Evolutionary conservation across 768 basidiomycete species (phyloP).

Genomic region (Boletales sp.): DNA sequence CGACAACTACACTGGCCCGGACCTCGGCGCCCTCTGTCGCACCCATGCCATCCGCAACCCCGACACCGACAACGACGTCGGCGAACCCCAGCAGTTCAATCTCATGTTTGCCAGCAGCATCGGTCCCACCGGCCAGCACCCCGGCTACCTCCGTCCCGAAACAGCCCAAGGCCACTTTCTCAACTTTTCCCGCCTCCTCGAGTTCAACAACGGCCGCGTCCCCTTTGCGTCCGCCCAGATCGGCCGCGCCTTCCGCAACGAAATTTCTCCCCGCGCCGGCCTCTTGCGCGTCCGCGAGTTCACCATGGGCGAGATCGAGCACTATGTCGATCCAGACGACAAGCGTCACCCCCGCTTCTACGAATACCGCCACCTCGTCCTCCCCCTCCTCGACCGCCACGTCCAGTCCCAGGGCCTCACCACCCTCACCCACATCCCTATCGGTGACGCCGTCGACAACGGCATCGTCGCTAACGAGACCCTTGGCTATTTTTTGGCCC

Average conservation of each 20-base stretch:
- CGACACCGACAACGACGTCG: constrained; percentile 87
- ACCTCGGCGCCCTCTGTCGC: constrained; percentile 83
- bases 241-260: constrained; percentile 94
- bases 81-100: constrained; percentile 94
- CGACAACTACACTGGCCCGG: constrained; percentile 89
- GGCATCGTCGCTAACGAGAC: constrained; percentile 95
- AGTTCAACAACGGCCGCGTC: constrained; percentile 95
- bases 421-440: constrained; percentile 57
- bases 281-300: constrained; percentile 97
- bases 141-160: constrained; percentile 94
- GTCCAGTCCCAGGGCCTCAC: constrained; percentile 77
- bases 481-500: constrained; percentile 93
- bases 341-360: constrained; percentile 84
- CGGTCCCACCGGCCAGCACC: constrained; percentile 95
- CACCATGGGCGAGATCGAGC: constrained; percentile 99
- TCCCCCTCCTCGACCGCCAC: constrained; percentile 77
- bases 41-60: constrained; percentile 83
- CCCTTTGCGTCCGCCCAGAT: constrained; percentile 98
- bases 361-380: constrained; percentile 71
- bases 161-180: constrained; percentile 99
- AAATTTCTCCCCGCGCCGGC: constrained; percentile 95
- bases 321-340: constrained; percentile 93
- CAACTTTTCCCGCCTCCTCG: constrained; percentile 94
- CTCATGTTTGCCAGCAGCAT: constrained; percentile 98
- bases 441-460: constrained; percentile 86